These are phyloP conservation scores for Torulaspora franciscae DNA, from an alignment of 805 yeast species.

Conservation along the genomic window DNA sequence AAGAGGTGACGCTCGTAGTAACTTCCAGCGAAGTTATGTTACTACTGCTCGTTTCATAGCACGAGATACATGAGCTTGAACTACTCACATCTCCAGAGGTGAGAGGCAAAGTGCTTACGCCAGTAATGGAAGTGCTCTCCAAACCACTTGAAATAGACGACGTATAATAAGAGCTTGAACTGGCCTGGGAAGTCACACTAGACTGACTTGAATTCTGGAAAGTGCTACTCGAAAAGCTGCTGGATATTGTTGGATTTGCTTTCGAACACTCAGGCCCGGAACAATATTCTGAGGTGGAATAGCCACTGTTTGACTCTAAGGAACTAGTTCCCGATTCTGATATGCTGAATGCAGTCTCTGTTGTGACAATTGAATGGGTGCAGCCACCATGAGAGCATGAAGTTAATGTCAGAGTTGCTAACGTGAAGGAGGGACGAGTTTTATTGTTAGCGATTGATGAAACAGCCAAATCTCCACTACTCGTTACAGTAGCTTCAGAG, in stretches of 20 bases:
- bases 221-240: not conserved
- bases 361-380: not conserved
- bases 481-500: not conserved
- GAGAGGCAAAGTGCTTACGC: not conserved
- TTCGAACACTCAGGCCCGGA: not conserved
- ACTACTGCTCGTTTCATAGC: not conserved
- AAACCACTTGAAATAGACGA: not conserved
- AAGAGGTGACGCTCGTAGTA: not conserved
- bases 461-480: not conserved
- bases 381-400: conserved; percentile 1
- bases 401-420: conserved; percentile 4
- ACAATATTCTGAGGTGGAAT: not conserved
- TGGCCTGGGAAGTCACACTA: not conserved
- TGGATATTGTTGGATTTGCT: not conserved
- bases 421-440: not conserved
- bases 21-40: not conserved
- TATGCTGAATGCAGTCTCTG: not conserved
- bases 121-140: not conserved
- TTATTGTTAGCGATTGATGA: not conserved
- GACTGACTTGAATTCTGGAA: not conserved
- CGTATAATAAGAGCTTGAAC: not conserved
- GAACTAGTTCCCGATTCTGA: not conserved
- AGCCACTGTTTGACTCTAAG: not conserved
- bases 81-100: not conserved
- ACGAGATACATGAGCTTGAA: not conserved